Evolutionary conservation across 257 asterid species (phyloP).

Genomic region (Petunia secreta): DNA sequence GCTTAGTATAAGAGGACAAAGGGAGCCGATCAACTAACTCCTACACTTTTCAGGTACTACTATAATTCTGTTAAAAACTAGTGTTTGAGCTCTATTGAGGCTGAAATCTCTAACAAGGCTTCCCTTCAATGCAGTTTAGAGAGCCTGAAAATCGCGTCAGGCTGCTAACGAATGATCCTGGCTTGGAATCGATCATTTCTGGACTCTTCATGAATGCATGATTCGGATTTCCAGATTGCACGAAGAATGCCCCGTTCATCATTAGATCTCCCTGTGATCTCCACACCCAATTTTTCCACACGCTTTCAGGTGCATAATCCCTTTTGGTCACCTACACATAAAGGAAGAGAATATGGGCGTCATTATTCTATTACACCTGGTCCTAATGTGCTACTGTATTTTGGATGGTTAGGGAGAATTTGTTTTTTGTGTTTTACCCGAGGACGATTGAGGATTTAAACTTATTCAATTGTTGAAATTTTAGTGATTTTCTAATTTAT

Average conservation of each 20-base stretch:
- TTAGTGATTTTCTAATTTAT: background rate
- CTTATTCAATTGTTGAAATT: background rate
- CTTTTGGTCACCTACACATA: conserved; percentile 69
- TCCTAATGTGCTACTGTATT: background rate
- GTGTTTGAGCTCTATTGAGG: background rate
- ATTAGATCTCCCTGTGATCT: conserved; percentile 72
- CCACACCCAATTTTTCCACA: conserved; percentile 84
- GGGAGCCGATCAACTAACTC: conserved; percentile 5
- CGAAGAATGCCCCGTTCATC: conserved; percentile 76
- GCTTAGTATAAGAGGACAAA: conserved; percentile 26
- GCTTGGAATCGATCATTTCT: conserved; percentile 47
- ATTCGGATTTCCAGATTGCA: conserved; percentile 62
- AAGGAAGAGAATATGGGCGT: background rate
- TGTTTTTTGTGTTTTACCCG: background rate
- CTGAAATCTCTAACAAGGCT: conserved; percentile 36
- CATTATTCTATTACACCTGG: background rate
- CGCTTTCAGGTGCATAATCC: conserved; percentile 53
- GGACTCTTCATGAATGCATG: conserved; percentile 43
- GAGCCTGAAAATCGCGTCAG: conserved; percentile 58
- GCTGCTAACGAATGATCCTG: conserved; percentile 46
- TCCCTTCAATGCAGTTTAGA: conserved; percentile 42
- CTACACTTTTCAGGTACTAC: background rate
- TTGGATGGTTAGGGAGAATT: too few species aligned
- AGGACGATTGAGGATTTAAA: background rate
- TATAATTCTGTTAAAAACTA: background rate